Conservation (phyloP, 768 basidiomycete genomes). For the Auricularia auricula-judae region DNA sequence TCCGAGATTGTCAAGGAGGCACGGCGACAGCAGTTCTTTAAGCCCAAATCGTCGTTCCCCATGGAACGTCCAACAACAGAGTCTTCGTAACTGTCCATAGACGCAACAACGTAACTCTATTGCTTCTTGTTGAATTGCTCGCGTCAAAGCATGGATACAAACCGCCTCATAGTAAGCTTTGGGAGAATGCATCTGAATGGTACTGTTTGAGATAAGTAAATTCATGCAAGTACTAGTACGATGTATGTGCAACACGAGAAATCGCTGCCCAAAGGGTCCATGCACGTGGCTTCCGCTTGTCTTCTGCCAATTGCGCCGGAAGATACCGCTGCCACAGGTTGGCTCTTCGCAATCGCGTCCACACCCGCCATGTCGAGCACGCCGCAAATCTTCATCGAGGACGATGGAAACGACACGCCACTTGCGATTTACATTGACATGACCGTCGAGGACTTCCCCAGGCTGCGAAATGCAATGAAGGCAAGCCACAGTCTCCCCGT, state of each 20-base stretch:
- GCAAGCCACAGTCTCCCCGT: background rate
- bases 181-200: no score
- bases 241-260: no score
- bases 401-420: background rate
- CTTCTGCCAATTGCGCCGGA: no score
- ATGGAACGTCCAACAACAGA: background rate
- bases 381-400: background rate
- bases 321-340: background rate
- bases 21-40: slow-evolving; percentile 74
- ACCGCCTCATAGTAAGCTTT: no score
- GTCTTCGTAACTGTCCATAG: background rate
- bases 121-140: no score
- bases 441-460: background rate
- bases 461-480: background rate
- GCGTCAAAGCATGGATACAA: no score
- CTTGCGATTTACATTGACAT: background rate
- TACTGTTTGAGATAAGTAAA: no score
- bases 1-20: slow-evolving; percentile 42
- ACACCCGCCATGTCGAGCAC: background rate
- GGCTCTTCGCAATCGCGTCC: background rate
- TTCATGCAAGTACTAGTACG: no score
- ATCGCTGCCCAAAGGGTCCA: no score
- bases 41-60: slow-evolving; percentile 18
- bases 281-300: no score
- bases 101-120: background rate